Base-by-base conservation (phyloP, 2,329 filamentous ascomycete genomes). In the Biscogniauxia sp. region DNA sequence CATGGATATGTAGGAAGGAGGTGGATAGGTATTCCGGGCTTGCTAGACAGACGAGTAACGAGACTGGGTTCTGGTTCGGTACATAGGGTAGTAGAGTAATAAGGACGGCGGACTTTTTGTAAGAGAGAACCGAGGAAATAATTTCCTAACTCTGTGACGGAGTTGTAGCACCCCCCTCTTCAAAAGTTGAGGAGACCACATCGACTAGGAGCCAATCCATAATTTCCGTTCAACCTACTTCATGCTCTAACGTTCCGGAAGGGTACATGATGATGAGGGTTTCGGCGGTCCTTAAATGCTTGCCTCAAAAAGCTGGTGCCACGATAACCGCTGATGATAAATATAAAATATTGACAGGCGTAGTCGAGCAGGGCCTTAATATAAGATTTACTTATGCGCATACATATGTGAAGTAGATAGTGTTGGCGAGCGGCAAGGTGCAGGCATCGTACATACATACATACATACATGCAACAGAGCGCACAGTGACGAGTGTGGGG, bases 1-100 rank as follows among this genome's bases (percentile, higher is more conserved):
- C 65, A 93, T 95, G 88, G 91, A 93, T 58, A 79, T 87, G 78
- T 87, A 73, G 79, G 32, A 26, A 20, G 20, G 19, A 15, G 23
- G 19, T 20, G 20, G 17, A 32, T 32, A 13, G 2, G 28, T 32
- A n/a, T 45, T 15, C 5, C 15, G 7, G 37, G 15, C 37, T 17
- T 2, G 13, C 32, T 37, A 37, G 37, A 45, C 15, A n/a, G 37
- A 45, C 11, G 13, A 45, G 2, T 2, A 17, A 45, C 1, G 15
- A 45, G 3, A 2, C n/a, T 1, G 37, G 17, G 17, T 5, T 45
- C 15, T 17, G 37, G 3, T 45, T 45, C 4, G 37, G 15, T 4
- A 6, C 37, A 6, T 45, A 26, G 28, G 25, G 19, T 55, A 13
- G 20, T 55, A 26, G 50, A 8, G 50, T 51, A 51, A 51, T 13